phyloP scores from a whole-genome alignment of 371 early-diverging fungal species.

The Cokeromyces recurvatus region DNA sequence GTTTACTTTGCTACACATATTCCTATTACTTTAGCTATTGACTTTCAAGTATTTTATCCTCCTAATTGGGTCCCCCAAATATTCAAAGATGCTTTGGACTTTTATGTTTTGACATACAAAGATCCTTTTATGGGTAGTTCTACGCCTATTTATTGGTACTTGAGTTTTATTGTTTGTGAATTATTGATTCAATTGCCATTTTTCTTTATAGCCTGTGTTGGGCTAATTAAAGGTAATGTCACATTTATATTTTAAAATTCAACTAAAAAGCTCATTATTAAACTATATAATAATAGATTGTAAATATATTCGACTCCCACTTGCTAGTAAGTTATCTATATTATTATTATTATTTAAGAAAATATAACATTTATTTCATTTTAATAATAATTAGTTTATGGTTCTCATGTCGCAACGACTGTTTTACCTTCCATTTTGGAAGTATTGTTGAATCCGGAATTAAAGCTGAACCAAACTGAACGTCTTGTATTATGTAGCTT shows the following conservation, averaged over 20 bases:
- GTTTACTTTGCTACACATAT: conserved; percentile 60
- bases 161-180: conserved; percentile 50
- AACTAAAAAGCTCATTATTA: too few species aligned
- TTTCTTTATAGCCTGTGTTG: conserved; percentile 54
- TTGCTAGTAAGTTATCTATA: conserved; percentile 29
- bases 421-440: conserved; percentile 48
- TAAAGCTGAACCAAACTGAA: conserved; percentile 27
- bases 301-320: conserved; percentile 33
- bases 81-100: conserved; percentile 26
- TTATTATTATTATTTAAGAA: neutral
- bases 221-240: conserved; percentile 41
- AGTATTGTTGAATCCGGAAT: conserved; percentile 35
- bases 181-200: conserved; percentile 63
- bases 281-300: conserved; percentile 24
- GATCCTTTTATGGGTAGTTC: conserved; percentile 56
- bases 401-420: conserved; percentile 62
- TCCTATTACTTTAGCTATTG: conserved; percentile 50
- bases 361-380: too few species aligned
- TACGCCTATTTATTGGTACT: conserved; percentile 49
- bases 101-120: conserved; percentile 38
- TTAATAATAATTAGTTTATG: conserved; percentile 42
- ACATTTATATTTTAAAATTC: neutral
- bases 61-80: conserved; percentile 27
- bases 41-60: conserved; percentile 47
- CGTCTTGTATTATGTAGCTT: conserved; percentile 34